Conservation (phyloP, 2,329 filamentous ascomycete genomes). For the Onygenales sp. region DNA sequence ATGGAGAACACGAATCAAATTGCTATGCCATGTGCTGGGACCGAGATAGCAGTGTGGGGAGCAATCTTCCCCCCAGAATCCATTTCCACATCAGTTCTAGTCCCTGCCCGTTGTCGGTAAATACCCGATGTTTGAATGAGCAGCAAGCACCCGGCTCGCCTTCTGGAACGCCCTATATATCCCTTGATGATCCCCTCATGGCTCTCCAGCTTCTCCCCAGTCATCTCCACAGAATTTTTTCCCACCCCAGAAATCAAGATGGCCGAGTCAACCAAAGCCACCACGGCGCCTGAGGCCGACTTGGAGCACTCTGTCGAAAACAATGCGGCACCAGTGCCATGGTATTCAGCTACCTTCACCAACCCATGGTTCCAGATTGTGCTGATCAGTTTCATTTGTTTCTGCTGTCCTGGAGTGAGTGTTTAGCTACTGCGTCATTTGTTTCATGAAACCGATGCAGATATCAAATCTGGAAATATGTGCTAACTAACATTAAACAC, state of each 20-base stretch:
- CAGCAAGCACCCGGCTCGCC: no score
- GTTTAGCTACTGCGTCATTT: neutral
- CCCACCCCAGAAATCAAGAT: neutral
- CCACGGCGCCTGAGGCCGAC: neutral
- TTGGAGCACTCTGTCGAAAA: neutral
- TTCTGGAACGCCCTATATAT: no score
- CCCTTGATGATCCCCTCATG: no score
- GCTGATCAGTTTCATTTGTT: constrained; percentile 41
- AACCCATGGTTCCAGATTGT: constrained; percentile 41
- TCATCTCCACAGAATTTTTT: neutral
- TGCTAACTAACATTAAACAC: neutral
- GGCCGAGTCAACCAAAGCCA: neutral
- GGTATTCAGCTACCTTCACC: constrained; percentile 23
- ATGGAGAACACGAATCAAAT: no score
- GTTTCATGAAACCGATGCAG: no score
- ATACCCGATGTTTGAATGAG: no score
- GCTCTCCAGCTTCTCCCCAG: neutral
- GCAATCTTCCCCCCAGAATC: no score
- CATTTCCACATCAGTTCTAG: no score
- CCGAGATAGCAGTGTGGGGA: no score
- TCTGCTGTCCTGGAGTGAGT: constrained; percentile 39
- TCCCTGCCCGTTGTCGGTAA: no score
- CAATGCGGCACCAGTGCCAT: neutral
- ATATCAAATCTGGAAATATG: no score
- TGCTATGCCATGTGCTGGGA: no score